These are phyloP conservation scores for Tricholoma bakamatsutake DNA, from an alignment of 768 basidiomycete genomes.

Conservation along the genomic window DNA sequence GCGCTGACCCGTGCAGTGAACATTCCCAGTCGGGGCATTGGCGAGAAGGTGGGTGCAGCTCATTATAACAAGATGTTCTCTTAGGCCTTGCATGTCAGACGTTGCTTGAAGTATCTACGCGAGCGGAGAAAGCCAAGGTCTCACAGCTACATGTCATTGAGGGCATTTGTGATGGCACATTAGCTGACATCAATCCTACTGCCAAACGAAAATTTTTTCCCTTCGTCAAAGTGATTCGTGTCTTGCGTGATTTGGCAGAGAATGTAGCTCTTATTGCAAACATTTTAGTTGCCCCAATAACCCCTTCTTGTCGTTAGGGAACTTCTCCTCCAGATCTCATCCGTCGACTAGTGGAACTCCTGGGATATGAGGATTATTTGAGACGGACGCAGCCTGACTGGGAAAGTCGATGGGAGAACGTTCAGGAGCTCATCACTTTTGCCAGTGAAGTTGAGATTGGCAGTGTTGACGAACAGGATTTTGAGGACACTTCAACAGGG, in stretches of 20 bases:
- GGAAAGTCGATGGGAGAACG: constrained; percentile 79
- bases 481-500: not conserved
- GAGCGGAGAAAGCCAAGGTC: constrained; percentile 45
- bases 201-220: constrained; percentile 55
- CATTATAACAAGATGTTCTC: not conserved
- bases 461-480: constrained; percentile 5
- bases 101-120: constrained; percentile 47
- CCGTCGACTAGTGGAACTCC: constrained; percentile 45
- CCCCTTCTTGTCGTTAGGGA: constrained; percentile 33
- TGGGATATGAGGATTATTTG: constrained; percentile 64
- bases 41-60: constrained; percentile 55
- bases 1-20: constrained; percentile 73
- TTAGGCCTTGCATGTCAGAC: constrained; percentile 34
- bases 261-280: constrained; percentile 33
- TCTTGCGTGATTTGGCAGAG: constrained; percentile 45
- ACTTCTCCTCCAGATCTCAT: constrained; percentile 60
- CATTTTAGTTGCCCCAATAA: not conserved
- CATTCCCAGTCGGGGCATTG: constrained; percentile 64
- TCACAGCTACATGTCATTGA: constrained; percentile 58
- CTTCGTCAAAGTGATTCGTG: constrained; percentile 54
- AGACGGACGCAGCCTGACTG: constrained; percentile 68
- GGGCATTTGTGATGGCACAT: constrained; percentile 52
- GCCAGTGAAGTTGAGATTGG: constrained; percentile 49
- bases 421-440: constrained; percentile 78
- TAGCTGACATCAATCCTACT: constrained; percentile 61